Evolutionary conservation across 306 rosid species (phyloP), one percentile per base, ranked within the genome.

Genomic region (Pachyrhizus erosus): DNA sequence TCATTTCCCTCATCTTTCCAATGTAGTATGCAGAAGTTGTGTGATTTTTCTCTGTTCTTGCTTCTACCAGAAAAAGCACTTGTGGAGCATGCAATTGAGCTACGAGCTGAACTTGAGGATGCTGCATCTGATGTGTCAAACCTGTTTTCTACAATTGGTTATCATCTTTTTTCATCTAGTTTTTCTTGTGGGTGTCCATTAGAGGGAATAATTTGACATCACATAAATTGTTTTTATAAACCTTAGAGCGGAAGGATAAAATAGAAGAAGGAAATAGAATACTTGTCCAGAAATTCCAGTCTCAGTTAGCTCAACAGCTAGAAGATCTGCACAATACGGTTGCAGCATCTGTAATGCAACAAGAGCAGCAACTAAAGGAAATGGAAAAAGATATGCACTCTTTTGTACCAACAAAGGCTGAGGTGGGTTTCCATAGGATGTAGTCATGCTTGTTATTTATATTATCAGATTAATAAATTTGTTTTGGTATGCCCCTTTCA

Each of bases 301-400:
- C 91, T 78, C 91, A 96, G 75, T 87, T 93, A 87, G 93, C 94
- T 81, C 92, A 88, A 84, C 99, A 93, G 87, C 97, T 96, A 78
- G 97, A 96, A 85, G 78, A 87, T 89, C 81, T 93, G 90, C 98
- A 93, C 85, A 93, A 91, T 94, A 92, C 92, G 2, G 93, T 96
- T 27, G 94, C 99, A 31, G 87, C 90, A 84, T 89, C 99, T 78
- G 97, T 92, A 79, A 91, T 90, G 80, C 92, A 89, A 80, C 97
- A 93, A 79, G 97, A 93, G 87, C 92, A 86, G 84, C 97, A 93
- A 85, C 87, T 96, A 77, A 89, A 87, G 72, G 96, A 84, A 83
- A 96, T 96, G 99, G 99, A 96, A 73, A 89, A 89, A 78, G 97
- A 96, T 81, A 91, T 96, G 97, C 94, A 88, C 83, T 91, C 98